Base-by-base conservation (phyloP, 2,329 filamentous ascomycete species). In the Anthostomella pinea region DNA sequence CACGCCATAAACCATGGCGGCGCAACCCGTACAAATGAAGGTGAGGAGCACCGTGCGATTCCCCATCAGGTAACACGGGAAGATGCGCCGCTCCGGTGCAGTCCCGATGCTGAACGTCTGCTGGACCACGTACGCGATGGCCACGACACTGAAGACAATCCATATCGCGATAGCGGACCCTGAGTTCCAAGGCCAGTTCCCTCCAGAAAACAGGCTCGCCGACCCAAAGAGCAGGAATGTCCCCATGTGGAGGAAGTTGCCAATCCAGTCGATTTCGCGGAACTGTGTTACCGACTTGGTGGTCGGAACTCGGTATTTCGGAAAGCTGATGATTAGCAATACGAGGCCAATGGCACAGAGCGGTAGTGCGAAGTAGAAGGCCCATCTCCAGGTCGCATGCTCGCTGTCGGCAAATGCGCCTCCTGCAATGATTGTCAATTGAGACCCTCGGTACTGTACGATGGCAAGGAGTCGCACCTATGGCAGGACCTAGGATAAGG, bases 121-220 rank as follows among this genome's bases (percentile, higher is more conserved):
- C 41, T 73, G 68, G 1, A 69, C 5, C 2, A 42, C 43, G 39
- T 72, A 75, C 8, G 61, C 43, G 24, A 70, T 48, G 16, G 70
- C 49, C 0, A 68, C 40, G 1, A 70, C 52, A 3, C 56, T 68
- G 18, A 65, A 70, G 3, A 70, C 52, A 19, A 72, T 61, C 30
- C 72, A 69, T 3, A 68, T 56, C 2, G 60, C 63, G 37, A 79
- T 72, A 20, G 66, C 67, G 1, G 61, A 60, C 1, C 65, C 64
- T n/a, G 59, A 59, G 24, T 58, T 57, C 76, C 75, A 81, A 0
- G 61, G 48, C 51, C 67, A 80, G 6, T 63, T 39, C 1, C 57
- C 55, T 0, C 75, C 75, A 4, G 62, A 71, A 49, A 78, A 65
- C 14, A 72, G 56, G 29, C 70, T 56, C 6, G 60, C 58, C 1